Percentiles rank a stretch among this genome's conserved stretches.
phyloP scores from a whole-genome alignment of 139 green algal genomes.

The Chlamydomonas incerta region DNA sequence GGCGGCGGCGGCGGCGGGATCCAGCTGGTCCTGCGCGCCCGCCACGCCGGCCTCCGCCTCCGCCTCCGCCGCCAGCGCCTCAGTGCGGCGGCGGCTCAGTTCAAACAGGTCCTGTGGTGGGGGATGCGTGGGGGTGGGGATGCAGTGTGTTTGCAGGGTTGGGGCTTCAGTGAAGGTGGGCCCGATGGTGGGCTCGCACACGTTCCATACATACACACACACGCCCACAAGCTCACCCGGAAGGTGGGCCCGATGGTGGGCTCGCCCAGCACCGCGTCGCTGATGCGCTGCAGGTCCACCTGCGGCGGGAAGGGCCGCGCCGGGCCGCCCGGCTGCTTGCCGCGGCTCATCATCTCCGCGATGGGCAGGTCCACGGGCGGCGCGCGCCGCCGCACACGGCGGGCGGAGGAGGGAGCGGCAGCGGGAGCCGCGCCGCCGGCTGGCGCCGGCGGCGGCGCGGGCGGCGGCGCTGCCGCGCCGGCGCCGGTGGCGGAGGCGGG shows the following conservation, averaged over 20 bases:
- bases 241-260: slow-evolving; percentile 29
- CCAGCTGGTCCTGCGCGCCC: too few species aligned
- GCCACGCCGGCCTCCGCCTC: background rate
- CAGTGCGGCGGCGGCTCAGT: background rate
- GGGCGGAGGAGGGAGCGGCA: too few species aligned
- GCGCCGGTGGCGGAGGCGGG: background rate
- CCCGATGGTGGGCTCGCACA: slow-evolving; percentile 10
- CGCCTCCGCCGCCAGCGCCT: background rate
- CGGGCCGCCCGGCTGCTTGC: background rate
- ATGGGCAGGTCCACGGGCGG: slow-evolving; percentile 16
- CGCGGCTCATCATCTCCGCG: background rate
- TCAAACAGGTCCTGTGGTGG: background rate
- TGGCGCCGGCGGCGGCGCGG: background rate
- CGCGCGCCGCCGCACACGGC: background rate
- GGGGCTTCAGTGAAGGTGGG: too few species aligned
- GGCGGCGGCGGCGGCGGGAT: background rate
- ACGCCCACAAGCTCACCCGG: too few species aligned
- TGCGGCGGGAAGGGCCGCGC: slow-evolving; percentile 9
- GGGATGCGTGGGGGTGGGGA: too few species aligned
- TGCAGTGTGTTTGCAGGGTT: too few species aligned
- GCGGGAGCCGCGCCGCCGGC: too few species aligned
- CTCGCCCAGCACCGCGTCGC: background rate
- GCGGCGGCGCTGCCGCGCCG: background rate
- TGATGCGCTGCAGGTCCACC: slow-evolving; percentile 12
- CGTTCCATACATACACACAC: too few species aligned